Evolutionary conservation across 208 protist genomes (phyloP).

Genomic region (Giardia muris): DNA sequence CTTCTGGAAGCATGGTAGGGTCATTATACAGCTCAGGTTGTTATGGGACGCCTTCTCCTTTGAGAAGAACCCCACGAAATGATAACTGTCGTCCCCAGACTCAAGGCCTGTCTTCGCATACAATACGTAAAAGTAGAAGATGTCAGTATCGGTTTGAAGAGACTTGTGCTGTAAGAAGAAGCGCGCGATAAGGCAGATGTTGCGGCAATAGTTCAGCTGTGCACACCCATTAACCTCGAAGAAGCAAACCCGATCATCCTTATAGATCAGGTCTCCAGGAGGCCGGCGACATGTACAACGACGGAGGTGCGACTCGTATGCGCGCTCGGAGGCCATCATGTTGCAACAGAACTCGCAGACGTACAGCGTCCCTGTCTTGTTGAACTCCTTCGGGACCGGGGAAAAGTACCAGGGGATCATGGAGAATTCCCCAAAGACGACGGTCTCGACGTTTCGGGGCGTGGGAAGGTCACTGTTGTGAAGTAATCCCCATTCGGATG

Average conservation of each 20-base stretch:
- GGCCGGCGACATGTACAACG: neutral
- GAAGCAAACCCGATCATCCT: neutral
- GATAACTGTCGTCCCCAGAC: neutral
- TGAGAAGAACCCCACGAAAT: slow-evolving; percentile 7
- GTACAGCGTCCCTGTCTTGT: neutral
- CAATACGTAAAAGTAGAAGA: slow-evolving; percentile 29
- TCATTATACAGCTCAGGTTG: neutral
- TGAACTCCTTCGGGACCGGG: neutral
- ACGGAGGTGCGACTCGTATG: neutral
- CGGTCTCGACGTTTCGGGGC: neutral
- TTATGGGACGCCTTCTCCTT: slow-evolving; percentile 11
- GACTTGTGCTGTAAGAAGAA: slow-evolving; percentile 28
- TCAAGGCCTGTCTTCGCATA: neutral
- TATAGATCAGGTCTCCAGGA: neutral
- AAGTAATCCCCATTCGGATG: neutral
- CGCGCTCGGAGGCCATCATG: neutral
- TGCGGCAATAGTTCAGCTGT: slow-evolving; percentile 14
- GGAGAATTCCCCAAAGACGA: neutral
- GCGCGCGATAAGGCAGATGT: slow-evolving; percentile 2
- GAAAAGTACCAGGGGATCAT: slow-evolving; percentile 6
- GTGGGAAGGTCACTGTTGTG: neutral
- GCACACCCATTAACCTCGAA: slow-evolving; percentile 5
- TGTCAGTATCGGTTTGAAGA: neutral
- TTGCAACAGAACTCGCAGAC: slow-evolving; percentile 16
- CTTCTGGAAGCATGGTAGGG: neutral